Conservation (phyloP, 208 protist species). For the Angomonas deanei region DNA sequence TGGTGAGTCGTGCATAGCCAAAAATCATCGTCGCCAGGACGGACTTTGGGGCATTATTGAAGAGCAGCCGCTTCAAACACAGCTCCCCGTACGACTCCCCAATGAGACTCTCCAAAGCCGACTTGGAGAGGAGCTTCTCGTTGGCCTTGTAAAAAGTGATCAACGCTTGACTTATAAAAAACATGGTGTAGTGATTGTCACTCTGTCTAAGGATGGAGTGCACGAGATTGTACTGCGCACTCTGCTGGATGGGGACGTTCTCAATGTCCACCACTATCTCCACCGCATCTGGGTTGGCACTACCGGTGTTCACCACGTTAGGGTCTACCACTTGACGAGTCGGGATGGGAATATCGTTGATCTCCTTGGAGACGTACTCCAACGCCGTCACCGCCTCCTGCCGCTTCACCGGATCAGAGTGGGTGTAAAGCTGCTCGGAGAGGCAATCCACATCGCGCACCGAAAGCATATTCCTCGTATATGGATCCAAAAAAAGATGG, state of each 20-base stretch:
- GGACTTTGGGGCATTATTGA: conserved; percentile 54
- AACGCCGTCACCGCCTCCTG: conserved; percentile 41
- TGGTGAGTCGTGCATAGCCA: conserved; percentile 56
- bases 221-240: conserved; percentile 9
- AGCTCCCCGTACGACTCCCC: conserved; percentile 48
- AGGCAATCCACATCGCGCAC: conserved; percentile 61
- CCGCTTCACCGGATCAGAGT: conserved; percentile 32
- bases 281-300: neutral
- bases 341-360: conserved; percentile 19
- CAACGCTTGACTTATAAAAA: conserved; percentile 68
- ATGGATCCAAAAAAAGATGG: neutral
- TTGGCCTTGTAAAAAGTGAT: conserved; percentile 64
- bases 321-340: neutral
- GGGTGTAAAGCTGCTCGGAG: conserved; percentile 67
- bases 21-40: conserved; percentile 49
- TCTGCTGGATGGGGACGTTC: neutral
- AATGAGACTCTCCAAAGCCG: conserved; percentile 37
- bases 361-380: conserved; percentile 43
- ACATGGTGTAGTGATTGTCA: conserved; percentile 69
- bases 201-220: conserved; percentile 52
- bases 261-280: neutral
- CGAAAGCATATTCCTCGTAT: conserved; percentile 23
- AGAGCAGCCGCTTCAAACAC: conserved; percentile 50
- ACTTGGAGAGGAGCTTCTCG: conserved; percentile 35
- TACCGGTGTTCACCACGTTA: neutral